phyloP scores from a whole-genome alignment of 768 basidiomycete genomes.

The Royoungia palumana region DNA sequence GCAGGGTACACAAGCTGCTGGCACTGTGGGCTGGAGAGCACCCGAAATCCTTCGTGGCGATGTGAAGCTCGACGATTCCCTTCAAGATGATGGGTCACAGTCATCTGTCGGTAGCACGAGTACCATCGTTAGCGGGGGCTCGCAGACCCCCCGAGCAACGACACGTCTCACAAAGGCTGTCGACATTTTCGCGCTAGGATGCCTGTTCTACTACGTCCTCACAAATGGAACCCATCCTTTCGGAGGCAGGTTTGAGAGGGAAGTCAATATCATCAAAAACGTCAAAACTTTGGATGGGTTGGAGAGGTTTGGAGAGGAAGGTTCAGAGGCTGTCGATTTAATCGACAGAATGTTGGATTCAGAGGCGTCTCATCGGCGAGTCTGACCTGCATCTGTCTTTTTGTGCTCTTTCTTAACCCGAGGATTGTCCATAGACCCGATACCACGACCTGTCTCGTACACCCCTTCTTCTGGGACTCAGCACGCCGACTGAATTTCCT shows the following conservation, averaged over 20 bases:
- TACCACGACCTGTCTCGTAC: slow-evolving; percentile 80
- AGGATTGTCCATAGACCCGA: slow-evolving; percentile 59
- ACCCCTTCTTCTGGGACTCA: slow-evolving; percentile 97
- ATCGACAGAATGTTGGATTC: slow-evolving; percentile 76
- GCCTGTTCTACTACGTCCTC: slow-evolving; percentile 90
- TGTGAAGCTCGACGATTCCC: slow-evolving; percentile 82
- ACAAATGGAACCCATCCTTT: slow-evolving; percentile 92
- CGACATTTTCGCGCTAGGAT: slow-evolving; percentile 95
- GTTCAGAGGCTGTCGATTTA: slow-evolving; percentile 82
- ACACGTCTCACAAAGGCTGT: slow-evolving; percentile 89
- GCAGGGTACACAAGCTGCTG: slow-evolving; percentile 84
- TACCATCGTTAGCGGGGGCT: slow-evolving; percentile 36
- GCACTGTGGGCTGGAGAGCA: slow-evolving; percentile 96
- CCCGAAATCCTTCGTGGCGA: slow-evolving; percentile 95
- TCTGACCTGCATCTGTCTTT: slow-evolving; percentile 5
- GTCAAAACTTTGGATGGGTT: slow-evolving; percentile 66
- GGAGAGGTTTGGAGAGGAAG: slow-evolving; percentile 87
- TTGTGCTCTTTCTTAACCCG: slow-evolving; percentile 3
- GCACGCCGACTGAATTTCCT: slow-evolving; percentile 84
- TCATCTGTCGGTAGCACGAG: slow-evolving; percentile 64
- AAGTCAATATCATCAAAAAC: slow-evolving; percentile 89
- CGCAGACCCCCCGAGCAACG: slow-evolving; percentile 29
- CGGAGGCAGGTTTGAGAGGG: slow-evolving; percentile 89
- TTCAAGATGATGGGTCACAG: slow-evolving; percentile 60
- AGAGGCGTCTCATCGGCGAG: slow-evolving; percentile 72